A percentile compares a stretch with the other conserved stretches of the same genome.
These are phyloP conservation scores for Microbotryum violaceum DNA, from an alignment of 1,284 basidiomycete genomes.

Conservation along the genomic window DNA sequence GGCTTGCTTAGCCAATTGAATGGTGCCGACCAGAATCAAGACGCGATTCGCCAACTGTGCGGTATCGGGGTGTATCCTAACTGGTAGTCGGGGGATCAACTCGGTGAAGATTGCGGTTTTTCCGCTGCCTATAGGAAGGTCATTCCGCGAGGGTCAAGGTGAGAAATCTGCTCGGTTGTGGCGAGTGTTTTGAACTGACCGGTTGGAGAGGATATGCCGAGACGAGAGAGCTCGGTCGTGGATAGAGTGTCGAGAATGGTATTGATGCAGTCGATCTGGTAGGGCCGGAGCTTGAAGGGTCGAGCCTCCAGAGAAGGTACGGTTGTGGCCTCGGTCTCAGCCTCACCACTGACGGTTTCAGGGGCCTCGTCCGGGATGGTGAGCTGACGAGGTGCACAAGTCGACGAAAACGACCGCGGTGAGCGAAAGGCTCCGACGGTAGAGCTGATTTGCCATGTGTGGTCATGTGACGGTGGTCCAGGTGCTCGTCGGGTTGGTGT, in stretches of 20 bases:
- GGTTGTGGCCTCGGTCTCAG: too few relatives aligned
- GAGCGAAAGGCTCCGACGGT: too few relatives aligned
- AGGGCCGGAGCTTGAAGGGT: slow-evolving; percentile 52
- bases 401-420: too few relatives aligned
- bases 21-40: slow-evolving; percentile 76
- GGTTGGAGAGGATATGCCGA: slow-evolving; percentile 24
- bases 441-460: too few relatives aligned
- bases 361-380: too few relatives aligned
- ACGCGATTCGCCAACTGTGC: slow-evolving; percentile 50
- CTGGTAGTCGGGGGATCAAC: slow-evolving; percentile 46
- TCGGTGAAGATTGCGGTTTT: slow-evolving; percentile 89
- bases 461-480: too few relatives aligned
- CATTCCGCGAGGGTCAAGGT: slow-evolving; percentile 38
- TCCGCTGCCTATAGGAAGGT: slow-evolving; percentile 72
- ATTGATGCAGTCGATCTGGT: slow-evolving; percentile 77
- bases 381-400: too few relatives aligned
- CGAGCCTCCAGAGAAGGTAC: background rate
- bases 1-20: slow-evolving; percentile 82
- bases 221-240: slow-evolving; percentile 43
- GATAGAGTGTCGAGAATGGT: slow-evolving; percentile 67
- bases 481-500: too few relatives aligned
- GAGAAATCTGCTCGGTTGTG: background rate
- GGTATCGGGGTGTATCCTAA: background rate
- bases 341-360: too few relatives aligned
- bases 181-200: slow-evolving; percentile 1